Conservation (phyloP, 2,329 filamentous ascomycete genomes). For the Monilinia polystroma region DNA sequence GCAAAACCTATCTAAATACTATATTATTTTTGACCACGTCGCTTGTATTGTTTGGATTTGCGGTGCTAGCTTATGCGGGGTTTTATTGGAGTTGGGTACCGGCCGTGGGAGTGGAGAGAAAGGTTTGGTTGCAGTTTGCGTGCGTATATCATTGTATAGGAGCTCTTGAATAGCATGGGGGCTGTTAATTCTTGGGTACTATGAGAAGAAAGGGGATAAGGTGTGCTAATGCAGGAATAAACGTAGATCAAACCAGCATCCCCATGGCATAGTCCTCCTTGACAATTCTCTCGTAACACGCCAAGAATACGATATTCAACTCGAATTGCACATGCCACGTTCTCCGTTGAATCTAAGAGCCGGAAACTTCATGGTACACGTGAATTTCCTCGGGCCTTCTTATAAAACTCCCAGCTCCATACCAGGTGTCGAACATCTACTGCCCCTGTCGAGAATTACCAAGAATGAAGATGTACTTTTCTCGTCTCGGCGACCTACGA, state of each 20-base stretch:
- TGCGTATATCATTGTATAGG: slow-evolving; percentile 36
- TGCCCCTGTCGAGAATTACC: slow-evolving; percentile 16
- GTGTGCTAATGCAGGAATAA: background rate
- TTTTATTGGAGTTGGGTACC: slow-evolving; percentile 72
- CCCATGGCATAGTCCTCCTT: slow-evolving; percentile 38
- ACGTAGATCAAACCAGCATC: slow-evolving; percentile 43
- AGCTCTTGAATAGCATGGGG: background rate
- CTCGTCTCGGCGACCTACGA: slow-evolving; percentile 68
- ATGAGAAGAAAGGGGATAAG: background rate
- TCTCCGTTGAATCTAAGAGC: slow-evolving; percentile 71
- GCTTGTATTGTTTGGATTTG: slow-evolving; percentile 55
- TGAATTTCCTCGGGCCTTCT: slow-evolving; percentile 62
- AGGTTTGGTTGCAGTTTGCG: slow-evolving; percentile 66
- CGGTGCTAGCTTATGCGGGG: slow-evolving; percentile 59
- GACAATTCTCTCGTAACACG: slow-evolving; percentile 57
- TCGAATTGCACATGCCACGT: slow-evolving; percentile 74
- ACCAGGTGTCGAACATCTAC: slow-evolving; percentile 29
- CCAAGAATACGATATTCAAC: slow-evolving; percentile 81
- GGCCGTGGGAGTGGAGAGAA: slow-evolving; percentile 59
- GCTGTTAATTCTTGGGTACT: no score
- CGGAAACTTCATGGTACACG: slow-evolving; percentile 93
- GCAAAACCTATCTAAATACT: slow-evolving; percentile 61
- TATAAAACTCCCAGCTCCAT: slow-evolving; percentile 41
- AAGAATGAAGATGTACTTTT: slow-evolving; percentile 48
- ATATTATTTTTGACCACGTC: slow-evolving; percentile 46